Base-by-base conservation (phyloP, 208 protist species). In the Angomonas ambiguus region DNA sequence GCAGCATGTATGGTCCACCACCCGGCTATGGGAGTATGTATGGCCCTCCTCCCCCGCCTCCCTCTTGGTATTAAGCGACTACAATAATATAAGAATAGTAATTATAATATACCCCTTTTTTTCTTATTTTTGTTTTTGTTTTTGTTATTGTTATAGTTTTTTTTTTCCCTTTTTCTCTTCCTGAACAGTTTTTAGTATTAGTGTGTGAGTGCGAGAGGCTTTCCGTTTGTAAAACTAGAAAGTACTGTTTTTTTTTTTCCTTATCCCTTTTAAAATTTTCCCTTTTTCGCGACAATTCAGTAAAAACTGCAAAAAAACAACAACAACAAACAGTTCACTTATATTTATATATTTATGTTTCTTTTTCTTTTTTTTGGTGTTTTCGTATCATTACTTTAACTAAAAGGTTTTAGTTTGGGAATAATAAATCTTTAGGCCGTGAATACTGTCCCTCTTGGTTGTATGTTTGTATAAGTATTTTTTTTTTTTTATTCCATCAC, bases 171-270 rank as follows among this genome's bases (percentile, higher is more conserved):
- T 20, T 56, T 24, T 5, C 24, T 27, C 18, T 18, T 20, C 18
- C 16, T 18, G n/a, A 27, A 28, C 6, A 56, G 27, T 56, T n/a
- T n/a, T n/a, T n/a, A n/a, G 13, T 48, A 11, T 18, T 18, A 20
- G 13, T 48, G 41, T 48, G 41, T 18, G 11, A 18, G 13, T 48
- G 11, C 18, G 41, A 48, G 41, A 30, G 49, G 13, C n/a, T 28
- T 28, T 13, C 24, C n/a, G 27, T 20, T 27, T 28, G 16, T 8
- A 56, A 18, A 56, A 56, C 13, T 22, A 30, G 24, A 30, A 30
- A 56, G 13, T 24, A 56, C 25, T 56, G 5, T 56, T 56, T 30
- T 56, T 56, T 30, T 56, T 56, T 18, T 56, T 20, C 25, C 25
- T 56, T 27, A 28, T 56, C 24, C 18, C 13, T 48, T 48, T 20